Percentiles rank a stretch among this genome's conserved stretches.
Conservation (phyloP, 2,329 filamentous ascomycete genomes). For the Fusarium lateritium region DNA sequence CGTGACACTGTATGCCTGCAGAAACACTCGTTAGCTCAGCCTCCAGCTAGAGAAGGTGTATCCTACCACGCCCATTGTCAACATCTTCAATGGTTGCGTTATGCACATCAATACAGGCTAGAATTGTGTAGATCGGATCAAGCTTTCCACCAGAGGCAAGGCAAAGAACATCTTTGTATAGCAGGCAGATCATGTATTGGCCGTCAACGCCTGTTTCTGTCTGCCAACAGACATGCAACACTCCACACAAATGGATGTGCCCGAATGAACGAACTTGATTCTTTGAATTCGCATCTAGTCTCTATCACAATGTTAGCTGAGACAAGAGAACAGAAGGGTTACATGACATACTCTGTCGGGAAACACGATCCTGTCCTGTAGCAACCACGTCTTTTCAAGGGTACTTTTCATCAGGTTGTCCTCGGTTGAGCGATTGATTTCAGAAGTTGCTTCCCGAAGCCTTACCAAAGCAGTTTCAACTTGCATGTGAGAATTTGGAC, state of each 20-base stretch:
- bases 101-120: constrained; percentile 79
- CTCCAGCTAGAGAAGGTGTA: not conserved
- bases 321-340: not conserved
- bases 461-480: constrained; percentile 81
- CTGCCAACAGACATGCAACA: constrained; percentile 87
- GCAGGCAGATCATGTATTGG: constrained; percentile 85
- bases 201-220: constrained; percentile 77
- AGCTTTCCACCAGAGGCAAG: constrained; percentile 77
- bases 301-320: constrained; percentile 52
- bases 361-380: constrained; percentile 87
- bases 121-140: constrained; percentile 79
- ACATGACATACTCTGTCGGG: constrained; percentile 73
- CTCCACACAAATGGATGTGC: constrained; percentile 84
- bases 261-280: constrained; percentile 85
- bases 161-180: constrained; percentile 87
- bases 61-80: constrained; percentile 80
- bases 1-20: constrained; percentile 87
- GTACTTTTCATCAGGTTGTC: constrained; percentile 77
- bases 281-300: constrained; percentile 67
- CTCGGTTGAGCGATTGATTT: constrained; percentile 88
- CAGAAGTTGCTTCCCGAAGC: constrained; percentile 80
- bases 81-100: constrained; percentile 78
- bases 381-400: constrained; percentile 85
- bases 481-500: constrained; percentile 84
- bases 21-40: constrained; percentile 33